phyloP scores from a whole-genome alignment of 106 monocot genomes.

The Dendrobium huoshanense region DNA sequence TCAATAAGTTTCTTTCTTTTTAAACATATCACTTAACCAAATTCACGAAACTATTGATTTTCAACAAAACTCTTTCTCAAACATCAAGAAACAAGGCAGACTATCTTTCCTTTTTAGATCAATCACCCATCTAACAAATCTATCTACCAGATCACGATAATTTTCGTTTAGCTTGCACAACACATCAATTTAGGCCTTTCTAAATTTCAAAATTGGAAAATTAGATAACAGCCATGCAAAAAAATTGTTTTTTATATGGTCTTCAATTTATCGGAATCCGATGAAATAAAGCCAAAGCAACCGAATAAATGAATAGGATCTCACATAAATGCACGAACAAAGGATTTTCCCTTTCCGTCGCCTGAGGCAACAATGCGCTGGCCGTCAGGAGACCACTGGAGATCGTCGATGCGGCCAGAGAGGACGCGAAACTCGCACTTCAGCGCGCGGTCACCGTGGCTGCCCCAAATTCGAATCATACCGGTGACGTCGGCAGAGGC shows the following conservation, averaged over 20 bases:
- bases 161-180: background rate
- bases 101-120: no score
- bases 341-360: constrained; percentile 91
- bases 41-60: no score
- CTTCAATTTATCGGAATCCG: background rate
- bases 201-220: background rate
- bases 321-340: constrained; percentile 96
- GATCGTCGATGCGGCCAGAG: constrained; percentile 84
- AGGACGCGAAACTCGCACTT: constrained; percentile 97
- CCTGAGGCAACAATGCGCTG: constrained; percentile 83
- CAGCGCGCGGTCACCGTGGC: constrained; percentile 77
- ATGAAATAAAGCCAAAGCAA: background rate
- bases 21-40: no score
- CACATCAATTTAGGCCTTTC: background rate
- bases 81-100: no score
- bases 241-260: background rate
- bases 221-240: background rate
- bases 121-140: no score
- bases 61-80: no score
- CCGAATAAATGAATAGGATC: background rate
- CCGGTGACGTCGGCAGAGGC: constrained; percentile 94
- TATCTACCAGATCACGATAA: background rate
- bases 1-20: no score
- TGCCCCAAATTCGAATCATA: constrained; percentile 88
- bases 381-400: constrained; percentile 92